Conservation (phyloP, 768 basidiomycete genomes). For the Suillus luteus region DNA sequence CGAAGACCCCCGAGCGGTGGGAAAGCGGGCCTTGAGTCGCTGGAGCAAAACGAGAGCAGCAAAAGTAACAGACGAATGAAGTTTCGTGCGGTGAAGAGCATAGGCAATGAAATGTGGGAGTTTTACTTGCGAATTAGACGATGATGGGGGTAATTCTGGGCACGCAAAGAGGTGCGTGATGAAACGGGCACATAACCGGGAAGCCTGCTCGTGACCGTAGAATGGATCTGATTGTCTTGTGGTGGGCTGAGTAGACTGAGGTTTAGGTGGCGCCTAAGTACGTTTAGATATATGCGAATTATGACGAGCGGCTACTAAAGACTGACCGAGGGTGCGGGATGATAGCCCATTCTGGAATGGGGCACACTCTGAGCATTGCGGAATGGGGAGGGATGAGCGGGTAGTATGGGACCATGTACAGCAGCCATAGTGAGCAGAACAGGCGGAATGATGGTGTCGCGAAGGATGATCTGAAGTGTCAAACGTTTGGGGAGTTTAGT, state of each 20-base stretch:
- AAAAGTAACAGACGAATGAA: slow-evolving; percentile 53
- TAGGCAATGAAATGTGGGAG: slow-evolving; percentile 69
- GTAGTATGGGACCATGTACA: slow-evolving; percentile 31
- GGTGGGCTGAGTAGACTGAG: slow-evolving; percentile 32
- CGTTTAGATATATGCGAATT: background rate
- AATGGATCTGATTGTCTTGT: slow-evolving; percentile 30
- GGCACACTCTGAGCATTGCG: slow-evolving; percentile 28
- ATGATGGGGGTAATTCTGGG: slow-evolving; percentile 70
- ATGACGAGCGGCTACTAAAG: background rate
- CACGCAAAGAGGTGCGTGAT: slow-evolving; percentile 87
- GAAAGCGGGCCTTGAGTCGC: slow-evolving; percentile 70
- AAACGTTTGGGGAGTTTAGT: slow-evolving; percentile 5
- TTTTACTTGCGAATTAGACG: slow-evolving; percentile 32
- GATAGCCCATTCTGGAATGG: slow-evolving; percentile 27
- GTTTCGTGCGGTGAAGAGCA: slow-evolving; percentile 64
- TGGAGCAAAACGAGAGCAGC: slow-evolving; percentile 51
- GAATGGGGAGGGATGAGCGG: slow-evolving; percentile 33
- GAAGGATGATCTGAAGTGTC: slow-evolving; percentile 4
- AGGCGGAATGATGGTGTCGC: slow-evolving; percentile 22
- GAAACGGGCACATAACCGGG: slow-evolving; percentile 73
- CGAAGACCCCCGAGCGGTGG: slow-evolving; percentile 73
- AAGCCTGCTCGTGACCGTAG: slow-evolving; percentile 70
- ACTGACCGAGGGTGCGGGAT: slow-evolving; percentile 32
- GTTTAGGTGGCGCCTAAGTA: slow-evolving; percentile 29
- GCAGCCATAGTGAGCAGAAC: slow-evolving; percentile 28